phyloP scores from a whole-genome alignment of 352 stramenopile genomes.

The Thalassiosira oceanica region DNA sequence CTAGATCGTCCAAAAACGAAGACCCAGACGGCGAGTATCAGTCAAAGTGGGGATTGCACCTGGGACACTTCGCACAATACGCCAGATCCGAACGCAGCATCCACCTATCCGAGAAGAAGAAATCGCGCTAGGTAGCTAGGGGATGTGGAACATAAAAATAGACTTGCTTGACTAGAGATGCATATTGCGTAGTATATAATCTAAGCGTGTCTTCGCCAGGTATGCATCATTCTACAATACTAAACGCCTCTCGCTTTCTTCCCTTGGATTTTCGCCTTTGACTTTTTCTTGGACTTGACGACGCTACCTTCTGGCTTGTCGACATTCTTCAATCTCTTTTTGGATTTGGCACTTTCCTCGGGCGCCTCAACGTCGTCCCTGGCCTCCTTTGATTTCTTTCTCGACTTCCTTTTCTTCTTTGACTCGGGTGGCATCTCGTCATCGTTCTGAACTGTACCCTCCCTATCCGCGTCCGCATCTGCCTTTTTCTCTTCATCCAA shows the following conservation, averaged over 20 bases:
- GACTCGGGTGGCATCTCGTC: conserved; percentile 4
- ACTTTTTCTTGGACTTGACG: not conserved
- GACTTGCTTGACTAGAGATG: not conserved
- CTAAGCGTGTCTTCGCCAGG: no score
- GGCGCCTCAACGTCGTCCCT: no score
- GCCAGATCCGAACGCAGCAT: conserved; percentile 28
- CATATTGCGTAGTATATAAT: no score
- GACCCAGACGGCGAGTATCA: conserved; percentile 8
- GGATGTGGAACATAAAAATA: not conserved
- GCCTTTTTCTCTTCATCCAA: no score
- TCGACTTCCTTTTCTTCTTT: conserved; percentile 37
- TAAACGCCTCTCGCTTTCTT: not conserved
- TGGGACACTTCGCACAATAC: conserved; percentile 44
- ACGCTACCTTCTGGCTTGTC: not conserved
- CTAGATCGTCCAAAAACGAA: conserved; percentile 10
- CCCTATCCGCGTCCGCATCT: no score
- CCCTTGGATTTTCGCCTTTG: conserved; percentile 16
- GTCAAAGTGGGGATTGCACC: conserved; percentile 45
- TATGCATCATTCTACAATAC: conserved; percentile 6
- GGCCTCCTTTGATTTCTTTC: conserved; percentile 11
- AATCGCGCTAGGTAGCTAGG: conserved; percentile 25
- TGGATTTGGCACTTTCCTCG: no score
- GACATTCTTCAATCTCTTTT: conserved; percentile 4
- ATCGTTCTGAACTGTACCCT: no score
- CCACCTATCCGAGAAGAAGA: conserved; percentile 28